Base-by-base conservation (phyloP, 1,139 yeast genomes). In the Suhomyces panamericanus region DNA sequence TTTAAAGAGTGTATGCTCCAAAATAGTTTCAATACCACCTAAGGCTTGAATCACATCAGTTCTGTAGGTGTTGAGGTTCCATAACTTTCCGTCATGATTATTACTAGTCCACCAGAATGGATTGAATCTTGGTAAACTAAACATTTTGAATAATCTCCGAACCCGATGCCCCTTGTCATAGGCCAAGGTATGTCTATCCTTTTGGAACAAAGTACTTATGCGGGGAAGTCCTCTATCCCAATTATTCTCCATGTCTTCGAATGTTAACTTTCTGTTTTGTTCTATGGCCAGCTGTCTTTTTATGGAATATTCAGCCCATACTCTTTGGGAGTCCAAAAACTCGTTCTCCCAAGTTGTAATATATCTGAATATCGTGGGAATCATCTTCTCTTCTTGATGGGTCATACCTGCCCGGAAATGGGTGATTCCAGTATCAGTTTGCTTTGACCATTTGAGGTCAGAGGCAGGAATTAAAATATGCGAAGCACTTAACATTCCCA, bases 151-250 rank as follows among this genome's bases (percentile, higher is more conserved):
- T 54, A 85, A 86, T 49, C 85, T 77, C 50, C 99, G 80, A 4
- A 85, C 74, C 50, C 99, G 77, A 62, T 91, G 96, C 6, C 99
- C 99, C 63, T 90, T 89, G 58, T 95, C 99, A 60, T 90, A 87
- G 0, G 97, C 97, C 55, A 95, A 73, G 0, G 97, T 90, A 52
- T 91, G 97, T 42, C 98, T 78, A 60, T 95, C 99, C 59, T 88
- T 90, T 64, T 93, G 99, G 67, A 95, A 93, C 40, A 95, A 69
- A 0, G 99, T 95, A 59, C 95, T 88, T 46, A 95, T 90, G 59
- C 99, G 80, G 0, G 99, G 99, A 51, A 95, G 74, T 58, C 99
- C 99, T 59, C 98, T 75, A 58, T 95, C 96, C 98, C 98, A 93
- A 48, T 85, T 83, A 30, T 82, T 89, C 65, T 93, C 99, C 66